phyloP scores from a whole-genome alignment of 2,329 filamentous ascomycete species.

The Fusarium paranaense region DNA sequence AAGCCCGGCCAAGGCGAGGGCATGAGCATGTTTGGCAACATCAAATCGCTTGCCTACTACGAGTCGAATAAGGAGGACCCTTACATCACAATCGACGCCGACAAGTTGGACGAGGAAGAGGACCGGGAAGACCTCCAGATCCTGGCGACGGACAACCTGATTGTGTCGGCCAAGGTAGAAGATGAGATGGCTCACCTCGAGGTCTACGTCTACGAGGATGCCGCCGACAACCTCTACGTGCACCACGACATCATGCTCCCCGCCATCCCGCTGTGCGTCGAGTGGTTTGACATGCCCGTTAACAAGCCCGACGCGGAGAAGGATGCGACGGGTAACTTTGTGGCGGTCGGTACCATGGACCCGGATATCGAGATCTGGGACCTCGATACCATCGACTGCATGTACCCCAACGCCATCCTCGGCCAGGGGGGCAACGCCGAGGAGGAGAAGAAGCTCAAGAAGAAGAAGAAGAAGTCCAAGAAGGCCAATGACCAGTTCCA shows the following conservation, averaged over 20 bases:
- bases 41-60: conserved; percentile 94
- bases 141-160: conserved; percentile 89
- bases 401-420: conserved; percentile 97
- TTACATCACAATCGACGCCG: conserved; percentile 89
- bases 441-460: conserved; percentile 75
- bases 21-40: conserved; percentile 94
- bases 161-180: conserved; percentile 93
- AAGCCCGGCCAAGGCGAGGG: conserved; percentile 68
- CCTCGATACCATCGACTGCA: conserved; percentile 93
- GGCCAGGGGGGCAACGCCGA: conserved; percentile 74
- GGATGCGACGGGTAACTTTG: conserved; percentile 84
- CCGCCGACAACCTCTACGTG: conserved; percentile 95
- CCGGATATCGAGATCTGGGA: conserved; percentile 99
- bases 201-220: conserved; percentile 97
- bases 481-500: conserved; percentile 94
- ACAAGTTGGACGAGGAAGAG: conserved; percentile 78
- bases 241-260: conserved; percentile 99
- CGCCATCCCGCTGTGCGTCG: conserved; percentile 92
- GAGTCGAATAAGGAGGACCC: conserved; percentile 94
- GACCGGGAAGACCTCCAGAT: conserved; percentile 96
- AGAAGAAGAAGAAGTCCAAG: conserved; percentile 90
- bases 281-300: conserved; percentile 95
- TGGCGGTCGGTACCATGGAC: conserved; percentile 96
- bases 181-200: conserved; percentile 97
- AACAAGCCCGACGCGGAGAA: conserved; percentile 73